Conservation (phyloP, 768 basidiomycete species). For the Amanita thiersii region DNA sequence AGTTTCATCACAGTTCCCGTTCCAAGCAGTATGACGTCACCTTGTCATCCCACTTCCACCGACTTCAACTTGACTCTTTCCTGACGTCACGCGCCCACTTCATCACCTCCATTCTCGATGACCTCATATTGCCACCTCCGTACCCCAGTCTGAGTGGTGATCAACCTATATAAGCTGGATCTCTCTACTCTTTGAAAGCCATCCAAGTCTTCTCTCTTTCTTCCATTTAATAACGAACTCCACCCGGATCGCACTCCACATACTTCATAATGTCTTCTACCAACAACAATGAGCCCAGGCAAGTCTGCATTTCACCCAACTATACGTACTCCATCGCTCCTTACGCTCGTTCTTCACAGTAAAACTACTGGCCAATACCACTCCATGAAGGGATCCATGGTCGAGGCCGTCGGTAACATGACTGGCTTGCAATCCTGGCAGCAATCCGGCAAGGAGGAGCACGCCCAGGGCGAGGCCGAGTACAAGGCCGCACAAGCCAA, state of each 20-base stretch:
- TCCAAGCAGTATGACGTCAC: too few species aligned
- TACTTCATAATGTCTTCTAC: slow-evolving; percentile 9
- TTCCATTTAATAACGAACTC: too few species aligned
- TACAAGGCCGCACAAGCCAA: slow-evolving; percentile 41
- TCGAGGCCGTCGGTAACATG: slow-evolving; percentile 35
- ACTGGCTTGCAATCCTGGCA: slow-evolving; percentile 39
- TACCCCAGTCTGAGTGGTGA: too few species aligned
- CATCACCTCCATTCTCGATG: background rate
- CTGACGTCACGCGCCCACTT: background rate
- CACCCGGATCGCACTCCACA: too few species aligned
- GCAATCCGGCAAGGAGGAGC: slow-evolving; percentile 42
- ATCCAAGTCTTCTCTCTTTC: too few species aligned
- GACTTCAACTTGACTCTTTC: too few species aligned
- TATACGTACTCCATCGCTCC: background rate
- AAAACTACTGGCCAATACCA: slow-evolving; percentile 36
- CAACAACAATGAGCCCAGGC: slow-evolving; percentile 19
- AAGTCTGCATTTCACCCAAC: slow-evolving; percentile 20
- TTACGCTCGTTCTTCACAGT: slow-evolving; percentile 15
- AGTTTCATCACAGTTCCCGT: too few species aligned
- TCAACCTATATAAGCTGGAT: too few species aligned
- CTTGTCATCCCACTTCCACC: too few species aligned
- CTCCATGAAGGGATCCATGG: slow-evolving; percentile 31
- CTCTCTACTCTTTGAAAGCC: too few species aligned
- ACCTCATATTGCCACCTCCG: too few species aligned
- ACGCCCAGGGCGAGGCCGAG: slow-evolving; percentile 42